Conservation (phyloP, 805 yeast species). For the Wickerhamiella sorbophila region DNA sequence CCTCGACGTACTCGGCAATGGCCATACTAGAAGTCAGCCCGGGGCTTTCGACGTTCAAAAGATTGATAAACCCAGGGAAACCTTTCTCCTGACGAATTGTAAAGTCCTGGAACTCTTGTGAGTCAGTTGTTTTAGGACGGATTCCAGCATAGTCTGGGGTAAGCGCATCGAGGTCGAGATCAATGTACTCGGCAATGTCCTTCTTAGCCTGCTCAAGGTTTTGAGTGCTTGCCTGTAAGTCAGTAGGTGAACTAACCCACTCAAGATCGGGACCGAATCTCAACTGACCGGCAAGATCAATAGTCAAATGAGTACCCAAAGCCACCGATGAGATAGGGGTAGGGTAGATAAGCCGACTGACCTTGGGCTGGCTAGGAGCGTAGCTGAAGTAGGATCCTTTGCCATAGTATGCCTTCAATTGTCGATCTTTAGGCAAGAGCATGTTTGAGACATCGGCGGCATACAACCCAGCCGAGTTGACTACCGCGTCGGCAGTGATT, state of each 20-base stretch:
- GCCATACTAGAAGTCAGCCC: constrained; percentile 77
- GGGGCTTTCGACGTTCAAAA: constrained; percentile 80
- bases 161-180: constrained; percentile 36
- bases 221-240: constrained; percentile 19
- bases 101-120: constrained; percentile 51
- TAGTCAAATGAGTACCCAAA: constrained; percentile 75
- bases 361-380: constrained; percentile 34
- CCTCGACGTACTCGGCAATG: constrained; percentile 56
- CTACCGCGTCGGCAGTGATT: constrained; percentile 37
- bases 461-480: constrained; percentile 68
- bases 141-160: constrained; percentile 67
- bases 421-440: constrained; percentile 49
- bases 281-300: constrained; percentile 66
- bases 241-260: constrained; percentile 39
- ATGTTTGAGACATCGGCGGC: constrained; percentile 62
- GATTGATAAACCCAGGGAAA: constrained; percentile 63
- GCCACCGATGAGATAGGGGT: constrained; percentile 63
- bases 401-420: constrained; percentile 49
- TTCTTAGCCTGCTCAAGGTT: constrained; percentile 42
- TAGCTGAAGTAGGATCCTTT: constrained; percentile 73
- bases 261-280: constrained; percentile 84
- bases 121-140: constrained; percentile 53
- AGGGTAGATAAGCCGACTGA: constrained; percentile 56
- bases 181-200: constrained; percentile 49
- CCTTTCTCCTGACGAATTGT: constrained; percentile 55